Conservation (phyloP, 768 basidiomycete genomes). For the Baorangia bicolor region DNA sequence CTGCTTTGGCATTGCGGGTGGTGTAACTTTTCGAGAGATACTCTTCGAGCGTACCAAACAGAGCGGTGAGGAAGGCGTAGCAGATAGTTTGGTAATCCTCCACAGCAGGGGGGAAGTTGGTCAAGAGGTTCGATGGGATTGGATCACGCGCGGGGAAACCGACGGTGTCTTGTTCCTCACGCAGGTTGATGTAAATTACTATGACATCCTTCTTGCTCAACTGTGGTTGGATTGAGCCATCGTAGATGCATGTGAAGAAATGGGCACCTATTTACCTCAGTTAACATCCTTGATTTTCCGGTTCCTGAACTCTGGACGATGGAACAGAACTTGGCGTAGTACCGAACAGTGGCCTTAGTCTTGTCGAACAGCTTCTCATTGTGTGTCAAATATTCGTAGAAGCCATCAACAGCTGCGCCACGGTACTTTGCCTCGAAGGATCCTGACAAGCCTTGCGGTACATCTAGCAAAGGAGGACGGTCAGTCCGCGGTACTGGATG, state of each 20-base stretch:
- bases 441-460: background rate
- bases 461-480: background rate
- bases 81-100: constrained; percentile 2
- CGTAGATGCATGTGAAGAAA: background rate
- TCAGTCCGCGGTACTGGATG: background rate
- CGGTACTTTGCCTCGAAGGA: background rate
- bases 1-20: background rate
- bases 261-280: background rate
- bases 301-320: constrained; percentile 2
- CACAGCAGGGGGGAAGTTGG: background rate
- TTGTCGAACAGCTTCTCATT: background rate
- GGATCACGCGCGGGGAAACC: background rate
- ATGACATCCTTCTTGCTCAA: background rate
- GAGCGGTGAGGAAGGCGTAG: constrained; percentile 13
- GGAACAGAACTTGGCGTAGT: constrained; percentile 6
- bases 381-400: constrained; percentile 6
- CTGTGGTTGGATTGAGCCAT: background rate
- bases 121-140: background rate
- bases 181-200: background rate
- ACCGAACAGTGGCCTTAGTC: rapidly evolving
- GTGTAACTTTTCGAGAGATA: background rate
- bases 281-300: background rate
- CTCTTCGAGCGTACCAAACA: constrained; percentile 4
- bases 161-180: background rate
- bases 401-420: background rate